Evolutionary conservation across 2,329 filamentous ascomycete species (phyloP), one percentile per base, ranked within the genome.

Genomic region (Sporothrix pallida): DNA sequence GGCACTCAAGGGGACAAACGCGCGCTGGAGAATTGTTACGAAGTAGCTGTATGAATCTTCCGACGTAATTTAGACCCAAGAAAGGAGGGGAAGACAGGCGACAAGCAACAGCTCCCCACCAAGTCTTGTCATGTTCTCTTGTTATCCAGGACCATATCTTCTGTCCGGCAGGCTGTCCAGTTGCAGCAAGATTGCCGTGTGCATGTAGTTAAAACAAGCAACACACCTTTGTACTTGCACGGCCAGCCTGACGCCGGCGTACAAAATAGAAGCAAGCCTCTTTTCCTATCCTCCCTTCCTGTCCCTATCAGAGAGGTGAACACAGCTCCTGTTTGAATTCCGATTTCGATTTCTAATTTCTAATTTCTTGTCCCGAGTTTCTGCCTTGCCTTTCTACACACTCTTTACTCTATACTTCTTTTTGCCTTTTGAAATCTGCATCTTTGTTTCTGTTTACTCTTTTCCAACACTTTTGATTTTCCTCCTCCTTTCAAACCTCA

Each of bases 161-260:
- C 4, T 37, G 31, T 37, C 31, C 31, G 31, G 31, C 31, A 37
- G 31, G 31, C 52, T 23, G 52, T 26, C 13, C 20, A 52, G 13
- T 56, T 56, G 52, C 52, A 56, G 52, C 48, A 52, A 17, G 48
- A 15, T 52, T n/a, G 15, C 15, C 23, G 23, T 56, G 52, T 56
- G 31, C 31, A 7, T 31, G 54, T 6, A 26, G 54, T 31, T 13
- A 37, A 37, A 37, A 37, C 31, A 37, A 37, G 31, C 31, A 37
- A 37, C 31, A 37, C 31, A 37, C 31, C 7, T 37, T 37, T 31
- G 54, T 42, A 8, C n/a, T 2, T n/a, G 52, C 23, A 20, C 10
- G 62, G 23, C 62, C 42, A 48, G 42, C 42, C 56, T 65, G 62
- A 17, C 60, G 12, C 60, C 37, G 46, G 31, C 46, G 13, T 69